These are phyloP conservation scores for Handroanthus guayacan DNA, from an alignment of 257 asterid species.

Conservation along the genomic window DNA sequence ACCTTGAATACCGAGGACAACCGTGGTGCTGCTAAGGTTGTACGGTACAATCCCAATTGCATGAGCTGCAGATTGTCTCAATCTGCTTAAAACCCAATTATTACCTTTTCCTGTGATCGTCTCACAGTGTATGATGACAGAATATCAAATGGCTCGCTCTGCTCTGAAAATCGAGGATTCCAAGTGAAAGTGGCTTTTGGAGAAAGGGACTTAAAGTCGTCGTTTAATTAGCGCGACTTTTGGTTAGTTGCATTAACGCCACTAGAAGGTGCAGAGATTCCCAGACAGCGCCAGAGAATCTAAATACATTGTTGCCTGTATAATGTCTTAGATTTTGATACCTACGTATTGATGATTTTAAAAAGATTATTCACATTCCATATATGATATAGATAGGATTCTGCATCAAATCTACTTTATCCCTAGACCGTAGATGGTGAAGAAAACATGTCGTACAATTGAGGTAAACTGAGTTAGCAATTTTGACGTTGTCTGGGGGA, in stretches of 20 bases:
- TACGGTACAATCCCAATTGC: constrained; percentile 39
- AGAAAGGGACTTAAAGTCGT: constrained; percentile 15
- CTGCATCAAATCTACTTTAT: too few species aligned
- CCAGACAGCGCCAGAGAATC: background rate
- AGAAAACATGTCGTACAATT: too few species aligned
- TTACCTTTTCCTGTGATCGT: constrained; percentile 11
- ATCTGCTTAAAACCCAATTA: background rate
- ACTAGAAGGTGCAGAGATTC: background rate
- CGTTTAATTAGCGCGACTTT: background rate
- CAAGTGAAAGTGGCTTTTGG: background rate
- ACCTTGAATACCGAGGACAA: constrained; percentile 19
- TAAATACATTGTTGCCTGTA: background rate
- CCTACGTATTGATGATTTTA: background rate
- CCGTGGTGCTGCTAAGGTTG: constrained; percentile 33
- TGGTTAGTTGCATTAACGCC: background rate
- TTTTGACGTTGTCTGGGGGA: too few species aligned
- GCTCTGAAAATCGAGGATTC: background rate
- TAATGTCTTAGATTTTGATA: too few species aligned
- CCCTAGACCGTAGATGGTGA: too few species aligned
- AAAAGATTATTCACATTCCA: background rate
- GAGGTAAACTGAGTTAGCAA: too few species aligned
- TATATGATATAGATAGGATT: too few species aligned
- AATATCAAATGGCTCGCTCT: constrained; percentile 20
- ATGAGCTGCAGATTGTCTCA: constrained; percentile 23
- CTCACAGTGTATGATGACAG: background rate